A percentile compares a stretch with the other conserved stretches of the same genome.
Conservation (phyloP, 768 basidiomycete species). For the Leccinum rimulosum region DNA sequence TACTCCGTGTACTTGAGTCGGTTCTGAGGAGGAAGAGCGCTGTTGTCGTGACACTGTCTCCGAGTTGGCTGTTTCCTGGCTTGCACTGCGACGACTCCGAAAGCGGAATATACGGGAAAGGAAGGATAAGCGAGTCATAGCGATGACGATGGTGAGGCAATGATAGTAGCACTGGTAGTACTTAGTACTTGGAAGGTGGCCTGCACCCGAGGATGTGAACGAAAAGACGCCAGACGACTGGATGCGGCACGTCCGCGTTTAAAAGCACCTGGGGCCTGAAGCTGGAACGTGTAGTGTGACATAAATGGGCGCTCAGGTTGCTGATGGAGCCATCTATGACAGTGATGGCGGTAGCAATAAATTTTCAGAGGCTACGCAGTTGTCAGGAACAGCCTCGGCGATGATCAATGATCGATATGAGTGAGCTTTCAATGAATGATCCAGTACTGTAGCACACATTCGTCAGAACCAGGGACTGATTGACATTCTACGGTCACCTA, state of each 20-base stretch:
- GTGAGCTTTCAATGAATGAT: not conserved
- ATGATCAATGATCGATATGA: not conserved
- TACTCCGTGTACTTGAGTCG: not conserved
- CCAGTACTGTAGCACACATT: not conserved
- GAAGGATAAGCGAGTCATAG: conserved; percentile 19
- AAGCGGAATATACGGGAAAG: conserved; percentile 20
- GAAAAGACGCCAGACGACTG: not conserved
- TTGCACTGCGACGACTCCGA: conserved; percentile 6
- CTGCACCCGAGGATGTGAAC: conserved; percentile 12
- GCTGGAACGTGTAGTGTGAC: not conserved
- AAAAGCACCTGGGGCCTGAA: not conserved
- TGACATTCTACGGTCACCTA: not conserved
- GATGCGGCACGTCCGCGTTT: not conserved
- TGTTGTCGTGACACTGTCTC: not conserved
- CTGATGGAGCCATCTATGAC: not conserved
- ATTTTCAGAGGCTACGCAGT: not conserved
- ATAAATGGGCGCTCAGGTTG: not conserved
- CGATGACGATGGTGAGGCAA: not conserved
- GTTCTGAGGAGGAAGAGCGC: not conserved
- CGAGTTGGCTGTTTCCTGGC: not conserved
- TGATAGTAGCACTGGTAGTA: not conserved
- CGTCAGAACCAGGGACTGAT: not conserved
- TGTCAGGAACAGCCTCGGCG: not conserved
- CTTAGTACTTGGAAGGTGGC: not conserved
- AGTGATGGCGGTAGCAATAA: not conserved